Evolutionary conservation across 2,329 filamentous ascomycete species (phyloP), one percentile per base, ranked within the genome.

Genomic region (Bipolaris bicolor): DNA sequence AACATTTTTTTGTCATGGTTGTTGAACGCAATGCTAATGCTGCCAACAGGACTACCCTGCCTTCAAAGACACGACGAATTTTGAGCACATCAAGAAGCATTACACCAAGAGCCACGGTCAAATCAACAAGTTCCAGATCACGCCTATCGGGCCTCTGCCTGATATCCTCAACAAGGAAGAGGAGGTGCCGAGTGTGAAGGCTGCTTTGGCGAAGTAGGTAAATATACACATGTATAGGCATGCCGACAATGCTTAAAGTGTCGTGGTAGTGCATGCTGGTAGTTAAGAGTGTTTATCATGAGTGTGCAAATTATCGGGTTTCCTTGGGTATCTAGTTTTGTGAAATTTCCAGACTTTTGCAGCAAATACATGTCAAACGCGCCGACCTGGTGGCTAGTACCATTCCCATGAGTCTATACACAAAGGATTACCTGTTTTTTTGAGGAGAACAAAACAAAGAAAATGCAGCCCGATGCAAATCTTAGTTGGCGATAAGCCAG

Each of bases 71-170:
- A 95, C 92, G 60, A 96, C 93, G 20, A 86, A 97, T 76, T 97
- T 96, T 75, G 86, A 96, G 76, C 95, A 99, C 79, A 98, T 98
- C 81, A 97, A 96, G 85, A 89, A 84, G 43, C 86, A 89, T 68
- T 89, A 89, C 72, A 88, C 86, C 2, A 86, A 86, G 79, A 86
- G 83, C 63, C 86, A 88, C 75, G 79, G 74, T 64, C 86, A 88
- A 77, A 88, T 89, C 66, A 89, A 89, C 71, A 84, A 72, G 45
- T 83, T 82, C 74, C 80, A 82, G 37, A 96, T 99, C 72, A 94
- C 92, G 22, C 93, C 94, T 1, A 73, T 96, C 15, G 94, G 94
- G 0, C 94, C 95, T 5, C 67, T 92, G 70, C 93, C 93, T 37
- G 84, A 96, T 78, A 89, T 99, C 61, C 69, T 97, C 77, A 85